Evolutionary conservation across 2,329 filamentous ascomycete genomes (phyloP).

Genomic region (Pyricularia sp.): DNA sequence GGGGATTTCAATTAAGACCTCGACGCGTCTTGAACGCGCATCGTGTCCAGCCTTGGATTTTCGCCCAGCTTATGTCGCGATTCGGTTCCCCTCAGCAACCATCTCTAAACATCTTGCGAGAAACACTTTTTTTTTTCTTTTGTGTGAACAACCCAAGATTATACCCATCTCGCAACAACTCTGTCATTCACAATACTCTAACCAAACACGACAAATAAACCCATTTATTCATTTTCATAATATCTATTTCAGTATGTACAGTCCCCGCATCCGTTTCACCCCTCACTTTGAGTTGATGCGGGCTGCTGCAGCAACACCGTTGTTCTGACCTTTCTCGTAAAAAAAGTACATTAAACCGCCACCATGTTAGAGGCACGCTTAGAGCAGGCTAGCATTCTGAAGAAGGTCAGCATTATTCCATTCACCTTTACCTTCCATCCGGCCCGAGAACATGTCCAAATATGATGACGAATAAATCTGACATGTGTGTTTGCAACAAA

Average conservation of each 20-base stretch:
- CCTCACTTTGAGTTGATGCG: not conserved
- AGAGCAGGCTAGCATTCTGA: slow-evolving; percentile 86
- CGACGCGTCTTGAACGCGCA: not conserved
- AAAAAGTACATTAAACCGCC: slow-evolving; percentile 15
- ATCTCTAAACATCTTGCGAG: not conserved
- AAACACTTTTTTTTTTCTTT: not conserved
- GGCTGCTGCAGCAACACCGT: not conserved
- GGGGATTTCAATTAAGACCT: not conserved
- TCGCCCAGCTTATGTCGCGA: not conserved
- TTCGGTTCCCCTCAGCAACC: not conserved
- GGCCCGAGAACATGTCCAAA: too few species aligned
- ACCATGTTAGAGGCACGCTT: slow-evolving; percentile 93
- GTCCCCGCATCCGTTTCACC: not conserved
- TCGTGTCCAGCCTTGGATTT: not conserved
- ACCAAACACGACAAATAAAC: not conserved
- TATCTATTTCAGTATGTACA: not conserved
- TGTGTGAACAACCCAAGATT: not conserved
- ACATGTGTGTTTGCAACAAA: not conserved
- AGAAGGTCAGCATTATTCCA: slow-evolving; percentile 60
- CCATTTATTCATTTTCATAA: not conserved
- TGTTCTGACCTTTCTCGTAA: not conserved
- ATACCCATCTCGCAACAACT: not conserved
- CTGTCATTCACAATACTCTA: not conserved
- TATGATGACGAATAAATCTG: not conserved
- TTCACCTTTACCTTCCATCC: not conserved